Evolutionary conservation across 805 yeast genomes (phyloP).

Genomic region (Metschnikowia gelsemii): DNA sequence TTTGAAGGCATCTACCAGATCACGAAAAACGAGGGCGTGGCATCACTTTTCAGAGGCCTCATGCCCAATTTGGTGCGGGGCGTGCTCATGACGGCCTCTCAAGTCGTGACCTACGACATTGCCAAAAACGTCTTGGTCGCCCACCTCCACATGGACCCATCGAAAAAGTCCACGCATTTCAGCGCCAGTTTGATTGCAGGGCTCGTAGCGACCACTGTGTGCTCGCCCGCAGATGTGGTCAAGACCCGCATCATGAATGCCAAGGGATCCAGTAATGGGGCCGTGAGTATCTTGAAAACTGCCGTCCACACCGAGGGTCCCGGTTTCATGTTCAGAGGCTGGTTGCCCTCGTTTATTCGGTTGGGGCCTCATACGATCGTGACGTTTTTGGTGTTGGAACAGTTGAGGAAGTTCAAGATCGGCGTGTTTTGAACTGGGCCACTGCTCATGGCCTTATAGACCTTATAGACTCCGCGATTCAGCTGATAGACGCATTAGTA

Average conservation of each 20-base stretch:
- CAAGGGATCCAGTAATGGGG: conserved; percentile 43
- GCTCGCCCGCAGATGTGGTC: conserved; percentile 90
- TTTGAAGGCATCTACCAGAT: conserved; percentile 71
- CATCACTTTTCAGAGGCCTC: conserved; percentile 67
- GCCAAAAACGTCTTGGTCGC: conserved; percentile 62
- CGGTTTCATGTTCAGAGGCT: conserved; percentile 82
- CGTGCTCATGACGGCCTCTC: conserved; percentile 85
- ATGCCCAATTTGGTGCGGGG: conserved; percentile 80
- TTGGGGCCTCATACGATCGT: conserved; percentile 80
- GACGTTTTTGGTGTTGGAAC: conserved; percentile 67
- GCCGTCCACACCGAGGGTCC: conserved; percentile 72
- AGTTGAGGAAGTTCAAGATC: conserved; percentile 52
- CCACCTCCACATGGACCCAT: conserved; percentile 50
- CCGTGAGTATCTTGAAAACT: conserved; percentile 47
- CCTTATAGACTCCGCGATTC: no score
- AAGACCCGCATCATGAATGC: conserved; percentile 86
- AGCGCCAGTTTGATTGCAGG: conserved; percentile 80
- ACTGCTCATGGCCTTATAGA: background rate
- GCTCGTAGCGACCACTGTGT: conserved; percentile 83
- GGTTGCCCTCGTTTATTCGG: conserved; percentile 85
- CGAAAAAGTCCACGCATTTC: conserved; percentile 70
- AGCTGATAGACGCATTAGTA: no score
- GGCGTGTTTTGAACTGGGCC: conserved; percentile 41
- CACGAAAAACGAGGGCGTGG: conserved; percentile 55
- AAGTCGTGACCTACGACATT: conserved; percentile 82